phyloP scores from a whole-genome alignment of 2,329 filamentous ascomycete species.

The Trichoderma brevicompactum region DNA sequence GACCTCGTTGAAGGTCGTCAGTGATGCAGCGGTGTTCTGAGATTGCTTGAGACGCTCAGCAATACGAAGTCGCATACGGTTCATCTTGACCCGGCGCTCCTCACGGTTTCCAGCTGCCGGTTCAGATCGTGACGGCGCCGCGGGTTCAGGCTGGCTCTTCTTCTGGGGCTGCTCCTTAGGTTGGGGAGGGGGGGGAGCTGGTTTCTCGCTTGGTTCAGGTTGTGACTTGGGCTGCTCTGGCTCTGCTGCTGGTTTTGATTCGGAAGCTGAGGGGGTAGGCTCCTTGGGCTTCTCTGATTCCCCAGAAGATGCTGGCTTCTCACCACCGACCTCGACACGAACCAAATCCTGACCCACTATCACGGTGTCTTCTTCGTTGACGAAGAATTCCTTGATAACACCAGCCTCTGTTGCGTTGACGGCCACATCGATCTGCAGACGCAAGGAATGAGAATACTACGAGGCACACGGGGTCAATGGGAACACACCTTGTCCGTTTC shows the following conservation, averaged over 20 bases:
- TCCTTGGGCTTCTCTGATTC: constrained; percentile 30
- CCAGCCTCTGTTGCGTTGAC: constrained; percentile 93
- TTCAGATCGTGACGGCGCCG: constrained; percentile 29
- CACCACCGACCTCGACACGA: constrained; percentile 74
- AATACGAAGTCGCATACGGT: constrained; percentile 97
- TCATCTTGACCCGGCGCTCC: constrained; percentile 98
- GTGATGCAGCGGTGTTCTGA: constrained; percentile 94
- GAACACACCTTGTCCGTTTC: constrained; percentile 90
- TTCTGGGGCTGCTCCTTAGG: constrained; percentile 32
- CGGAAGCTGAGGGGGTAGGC: not conserved
- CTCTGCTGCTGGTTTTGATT: constrained; percentile 23
- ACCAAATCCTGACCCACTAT: constrained; percentile 90
- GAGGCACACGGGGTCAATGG: not conserved
- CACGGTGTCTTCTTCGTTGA: constrained; percentile 93
- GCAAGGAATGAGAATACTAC: not conserved
- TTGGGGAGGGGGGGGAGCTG: constrained; percentile 33
- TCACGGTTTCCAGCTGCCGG: constrained; percentile 70
- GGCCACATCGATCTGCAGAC: constrained; percentile 82
- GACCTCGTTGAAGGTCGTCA: constrained; percentile 99
- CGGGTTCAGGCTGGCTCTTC: constrained; percentile 35
- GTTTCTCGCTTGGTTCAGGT: constrained; percentile 38
- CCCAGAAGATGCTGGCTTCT: constrained; percentile 38
- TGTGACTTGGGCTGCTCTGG: constrained; percentile 16
- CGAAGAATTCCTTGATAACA: constrained; percentile 88
- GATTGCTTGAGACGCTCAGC: constrained; percentile 98